A percentile compares a stretch with the other conserved stretches of the same genome.
Conservation (phyloP, 257 asterid species). For the Avicennia marina region DNA sequence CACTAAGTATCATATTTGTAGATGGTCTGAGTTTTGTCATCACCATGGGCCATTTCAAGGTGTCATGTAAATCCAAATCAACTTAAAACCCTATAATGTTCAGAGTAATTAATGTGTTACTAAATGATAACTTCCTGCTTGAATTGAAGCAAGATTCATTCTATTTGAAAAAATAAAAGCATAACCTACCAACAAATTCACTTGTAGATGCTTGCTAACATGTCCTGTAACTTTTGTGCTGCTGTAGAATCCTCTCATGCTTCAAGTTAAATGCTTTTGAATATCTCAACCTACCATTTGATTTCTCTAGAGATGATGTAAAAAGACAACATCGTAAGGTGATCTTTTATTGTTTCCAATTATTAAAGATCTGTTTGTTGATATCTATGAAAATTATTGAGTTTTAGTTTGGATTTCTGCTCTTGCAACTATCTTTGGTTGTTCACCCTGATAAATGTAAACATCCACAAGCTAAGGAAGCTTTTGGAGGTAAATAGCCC, state of each 20-base stretch:
- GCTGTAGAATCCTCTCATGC: conserved; percentile 91
- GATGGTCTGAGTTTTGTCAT: too few relatives aligned
- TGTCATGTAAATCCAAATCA: too few relatives aligned
- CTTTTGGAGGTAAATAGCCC: conserved; percentile 73
- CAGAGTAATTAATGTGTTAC: too few relatives aligned
- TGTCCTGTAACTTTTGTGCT: too few relatives aligned
- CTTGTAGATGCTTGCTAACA: conserved; percentile 13
- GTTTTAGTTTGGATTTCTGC: conserved; percentile 16
- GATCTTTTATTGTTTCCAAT: conserved; percentile 6
- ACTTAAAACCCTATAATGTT: background rate
- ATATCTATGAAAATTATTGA: conserved; percentile 4
- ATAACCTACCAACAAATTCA: background rate
- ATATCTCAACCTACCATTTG: conserved; percentile 79
- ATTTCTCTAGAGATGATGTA: conserved; percentile 67
- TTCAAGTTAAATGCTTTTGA: conserved; percentile 96
- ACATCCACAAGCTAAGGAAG: conserved; percentile 98
- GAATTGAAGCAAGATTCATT: too few relatives aligned
- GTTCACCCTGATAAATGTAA: conserved; percentile 99
- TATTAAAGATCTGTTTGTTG: background rate
- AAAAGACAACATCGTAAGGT: conserved; percentile 96
- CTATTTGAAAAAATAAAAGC: background rate
- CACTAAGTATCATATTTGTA: too few relatives aligned
- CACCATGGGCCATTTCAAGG: too few relatives aligned
- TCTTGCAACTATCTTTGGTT: conserved; percentile 75
- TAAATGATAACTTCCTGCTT: too few relatives aligned